These are phyloP conservation scores for Alternaria hordeiaustralica DNA, from an alignment of 2,329 filamentous ascomycete species.

Conservation along the genomic window DNA sequence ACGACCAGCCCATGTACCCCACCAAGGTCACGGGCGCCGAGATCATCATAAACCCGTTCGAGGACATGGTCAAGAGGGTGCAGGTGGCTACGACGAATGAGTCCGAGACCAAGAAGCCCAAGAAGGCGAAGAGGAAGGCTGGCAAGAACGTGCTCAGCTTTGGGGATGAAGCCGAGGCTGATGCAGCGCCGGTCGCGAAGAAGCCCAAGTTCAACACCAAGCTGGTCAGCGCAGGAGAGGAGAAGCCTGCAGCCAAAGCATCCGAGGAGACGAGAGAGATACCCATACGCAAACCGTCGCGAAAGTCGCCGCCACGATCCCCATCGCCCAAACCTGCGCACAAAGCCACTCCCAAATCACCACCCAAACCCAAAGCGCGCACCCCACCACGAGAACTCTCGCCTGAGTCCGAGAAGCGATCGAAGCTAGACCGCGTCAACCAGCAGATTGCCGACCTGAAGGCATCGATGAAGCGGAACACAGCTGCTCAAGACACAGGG, in stretches of 20 bases:
- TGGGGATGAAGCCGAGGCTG: constrained; percentile 68
- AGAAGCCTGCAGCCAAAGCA: constrained; percentile 49
- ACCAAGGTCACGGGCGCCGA: constrained; percentile 77
- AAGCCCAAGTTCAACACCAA: constrained; percentile 81
- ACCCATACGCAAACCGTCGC: constrained; percentile 41
- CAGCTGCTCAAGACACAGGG: constrained; percentile 37
- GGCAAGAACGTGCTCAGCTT: constrained; percentile 82
- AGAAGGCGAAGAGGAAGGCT: constrained; percentile 70
- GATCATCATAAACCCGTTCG: constrained; percentile 81
- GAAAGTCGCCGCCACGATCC: constrained; percentile 32
- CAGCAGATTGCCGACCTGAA: constrained; percentile 82
- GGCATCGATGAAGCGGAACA: constrained; percentile 76
- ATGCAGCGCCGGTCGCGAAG: constrained; percentile 67
- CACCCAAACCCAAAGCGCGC: constrained; percentile 23
- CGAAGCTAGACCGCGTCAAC: constrained; percentile 72
- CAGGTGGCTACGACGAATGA: constrained; percentile 61
- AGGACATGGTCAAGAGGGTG: constrained; percentile 76
- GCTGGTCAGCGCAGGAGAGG: constrained; percentile 62
- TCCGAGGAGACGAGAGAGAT: constrained; percentile 37
- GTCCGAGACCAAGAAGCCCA: constrained; percentile 53
- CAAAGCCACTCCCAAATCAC: constrained; percentile 17
- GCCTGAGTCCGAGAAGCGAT: constrained; percentile 44
- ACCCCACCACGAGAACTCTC: constrained; percentile 50
- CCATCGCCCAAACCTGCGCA: constrained; percentile 29
- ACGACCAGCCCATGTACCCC: constrained; percentile 85